phyloP scores from a whole-genome alignment of 257 asterid genomes.

The Jacaranda copaia region DNA sequence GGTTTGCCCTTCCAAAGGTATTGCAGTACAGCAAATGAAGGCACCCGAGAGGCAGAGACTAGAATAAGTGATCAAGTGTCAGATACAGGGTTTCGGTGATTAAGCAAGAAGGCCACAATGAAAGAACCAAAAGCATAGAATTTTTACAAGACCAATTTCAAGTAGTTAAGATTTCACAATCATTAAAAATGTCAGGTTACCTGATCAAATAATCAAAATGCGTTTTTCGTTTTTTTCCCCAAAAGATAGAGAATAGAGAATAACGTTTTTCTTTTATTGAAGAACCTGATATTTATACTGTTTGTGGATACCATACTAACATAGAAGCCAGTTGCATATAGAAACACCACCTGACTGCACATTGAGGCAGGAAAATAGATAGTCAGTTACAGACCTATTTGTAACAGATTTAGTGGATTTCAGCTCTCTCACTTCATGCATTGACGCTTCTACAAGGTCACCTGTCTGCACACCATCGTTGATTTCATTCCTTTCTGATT shows the following conservation, averaged over 20 bases:
- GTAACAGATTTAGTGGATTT: slow-evolving; percentile 41
- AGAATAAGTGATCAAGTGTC: too few relatives aligned
- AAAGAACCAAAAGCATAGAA: too few relatives aligned
- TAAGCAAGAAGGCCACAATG: too few relatives aligned
- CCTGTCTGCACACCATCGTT: slow-evolving; percentile 37
- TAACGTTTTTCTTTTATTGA: background rate
- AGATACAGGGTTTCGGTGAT: too few relatives aligned
- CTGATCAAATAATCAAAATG: background rate
- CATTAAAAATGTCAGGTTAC: background rate
- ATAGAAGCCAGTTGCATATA: slow-evolving; percentile 1
- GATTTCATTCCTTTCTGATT: slow-evolving; percentile 42
- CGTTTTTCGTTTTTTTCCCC: background rate
- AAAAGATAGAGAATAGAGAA: background rate
- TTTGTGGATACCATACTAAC: background rate
- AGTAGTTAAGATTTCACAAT: background rate
- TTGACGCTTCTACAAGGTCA: slow-evolving; percentile 48
- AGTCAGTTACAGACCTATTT: slow-evolving; percentile 45
- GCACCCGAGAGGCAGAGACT: too few relatives aligned
- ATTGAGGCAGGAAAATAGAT: slow-evolving; percentile 24
- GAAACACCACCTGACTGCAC: slow-evolving; percentile 4
- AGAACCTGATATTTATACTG: slow-evolving; percentile 20
- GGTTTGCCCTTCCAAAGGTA: too few relatives aligned
- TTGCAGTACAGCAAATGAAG: too few relatives aligned
- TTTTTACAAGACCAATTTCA: too few relatives aligned
- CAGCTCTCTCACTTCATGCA: slow-evolving; percentile 39